A percentile compares a stretch with the other conserved stretches of the same genome.
Conservation (phyloP, 106 monocot genomes). For the Dioscorea zingiberensis region DNA sequence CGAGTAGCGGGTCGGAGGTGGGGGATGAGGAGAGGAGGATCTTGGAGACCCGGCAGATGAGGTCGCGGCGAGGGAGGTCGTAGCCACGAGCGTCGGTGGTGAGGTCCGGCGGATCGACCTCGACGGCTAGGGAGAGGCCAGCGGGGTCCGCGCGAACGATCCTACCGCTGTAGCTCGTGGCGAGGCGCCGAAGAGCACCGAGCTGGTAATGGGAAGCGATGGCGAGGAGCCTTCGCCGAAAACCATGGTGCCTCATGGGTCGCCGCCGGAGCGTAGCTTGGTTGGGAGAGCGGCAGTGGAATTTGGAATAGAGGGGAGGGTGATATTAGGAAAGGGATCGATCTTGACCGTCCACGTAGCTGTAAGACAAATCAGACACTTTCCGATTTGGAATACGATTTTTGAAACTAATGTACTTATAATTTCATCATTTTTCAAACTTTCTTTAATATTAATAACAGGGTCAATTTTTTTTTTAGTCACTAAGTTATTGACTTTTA, state of each 20-base stretch:
- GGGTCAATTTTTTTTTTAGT: too few relatives aligned
- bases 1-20: conserved; percentile 54
- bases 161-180: conserved; percentile 64
- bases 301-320: too few relatives aligned
- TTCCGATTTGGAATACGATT: too few relatives aligned
- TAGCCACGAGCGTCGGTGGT: conserved; percentile 46
- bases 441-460: too few relatives aligned
- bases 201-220: conserved; percentile 16
- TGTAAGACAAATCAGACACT: too few relatives aligned
- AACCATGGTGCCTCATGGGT: too few relatives aligned
- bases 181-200: conserved; percentile 4
- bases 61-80: conserved; percentile 68
- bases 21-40: conserved; percentile 38
- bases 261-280: too few relatives aligned
- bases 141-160: conserved; percentile 38
- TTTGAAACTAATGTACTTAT: too few relatives aligned
- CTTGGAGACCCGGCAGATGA: conserved; percentile 59
- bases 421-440: too few relatives aligned
- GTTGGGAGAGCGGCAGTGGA: background rate
- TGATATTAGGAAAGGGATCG: too few relatives aligned
- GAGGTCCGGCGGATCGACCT: conserved; percentile 37
- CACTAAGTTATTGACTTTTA: too few relatives aligned
- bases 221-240: conserved; percentile 1
- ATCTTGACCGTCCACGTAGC: too few relatives aligned
- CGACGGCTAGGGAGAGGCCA: conserved; percentile 52